Conservation (phyloP, 2,329 filamentous ascomycete species). For the Sarocladium kiliense region DNA sequence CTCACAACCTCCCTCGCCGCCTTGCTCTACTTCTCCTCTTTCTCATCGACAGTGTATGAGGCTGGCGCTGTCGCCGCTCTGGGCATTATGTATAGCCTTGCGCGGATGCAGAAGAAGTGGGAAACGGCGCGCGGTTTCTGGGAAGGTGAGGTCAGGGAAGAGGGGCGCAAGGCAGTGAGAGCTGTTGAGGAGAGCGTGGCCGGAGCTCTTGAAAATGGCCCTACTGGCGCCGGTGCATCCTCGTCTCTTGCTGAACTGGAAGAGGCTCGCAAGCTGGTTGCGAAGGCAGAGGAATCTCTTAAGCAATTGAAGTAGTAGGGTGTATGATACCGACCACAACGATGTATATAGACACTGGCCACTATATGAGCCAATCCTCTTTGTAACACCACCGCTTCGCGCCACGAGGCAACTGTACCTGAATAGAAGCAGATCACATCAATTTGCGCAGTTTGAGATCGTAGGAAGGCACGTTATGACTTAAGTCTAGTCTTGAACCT, state of each 20-base stretch:
- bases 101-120: slow-evolving; percentile 58
- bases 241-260: slow-evolving; percentile 4
- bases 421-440: not conserved
- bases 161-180: slow-evolving; percentile 58
- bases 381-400: not conserved
- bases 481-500: not conserved
- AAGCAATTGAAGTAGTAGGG: slow-evolving; percentile 36
- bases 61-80: slow-evolving; percentile 57
- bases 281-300: slow-evolving; percentile 45
- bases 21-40: slow-evolving; percentile 51
- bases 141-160: slow-evolving; percentile 63
- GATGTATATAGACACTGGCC: not conserved
- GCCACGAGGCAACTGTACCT: not conserved
- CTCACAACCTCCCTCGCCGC: slow-evolving; percentile 50
- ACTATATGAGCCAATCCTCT: not conserved
- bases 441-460: not conserved
- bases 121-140: slow-evolving; percentile 55
- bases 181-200: slow-evolving; percentile 49
- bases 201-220: slow-evolving; percentile 34
- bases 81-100: slow-evolving; percentile 54
- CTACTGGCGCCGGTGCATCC: slow-evolving; percentile 10
- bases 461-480: not conserved
- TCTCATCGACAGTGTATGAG: slow-evolving; percentile 52
- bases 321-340: not conserved
- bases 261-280: slow-evolving; percentile 39